Evolutionary conservation across 1,284 basidiomycete genomes (phyloP).

Genomic region (Cutaneotrichosporon sp.): DNA sequence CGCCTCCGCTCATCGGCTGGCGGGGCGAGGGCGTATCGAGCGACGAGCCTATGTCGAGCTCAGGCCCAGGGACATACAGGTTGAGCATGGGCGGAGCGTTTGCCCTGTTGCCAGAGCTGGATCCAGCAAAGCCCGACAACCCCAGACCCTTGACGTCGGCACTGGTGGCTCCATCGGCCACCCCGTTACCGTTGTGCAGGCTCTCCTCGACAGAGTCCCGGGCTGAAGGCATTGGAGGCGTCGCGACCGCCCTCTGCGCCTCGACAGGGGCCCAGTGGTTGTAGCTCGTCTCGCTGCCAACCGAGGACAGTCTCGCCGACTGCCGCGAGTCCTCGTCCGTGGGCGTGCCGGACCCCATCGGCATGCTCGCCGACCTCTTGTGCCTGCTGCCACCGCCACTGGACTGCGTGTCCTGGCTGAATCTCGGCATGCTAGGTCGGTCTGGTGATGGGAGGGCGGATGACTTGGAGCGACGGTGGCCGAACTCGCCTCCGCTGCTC

Average conservation of each 20-base stretch:
- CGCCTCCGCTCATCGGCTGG: neutral
- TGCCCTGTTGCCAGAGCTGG: neutral
- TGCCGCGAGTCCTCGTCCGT: neutral
- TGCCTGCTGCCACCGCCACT: constrained; percentile 24
- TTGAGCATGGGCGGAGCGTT: constrained; percentile 8
- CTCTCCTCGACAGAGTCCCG: neutral
- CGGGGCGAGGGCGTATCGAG: constrained; percentile 1
- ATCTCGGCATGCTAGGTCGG: neutral
- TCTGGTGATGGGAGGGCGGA: constrained; percentile 21
- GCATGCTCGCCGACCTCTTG: constrained; percentile 40
- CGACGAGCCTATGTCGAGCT: constrained; percentile 3
- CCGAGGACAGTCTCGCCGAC: neutral
- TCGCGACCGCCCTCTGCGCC: neutral
- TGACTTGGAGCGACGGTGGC: constrained; percentile 37
- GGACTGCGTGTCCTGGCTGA: neutral
- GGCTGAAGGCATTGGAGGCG: neutral
- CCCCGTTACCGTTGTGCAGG: neutral
- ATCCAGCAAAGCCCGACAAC: neutral
- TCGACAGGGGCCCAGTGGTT: neutral
- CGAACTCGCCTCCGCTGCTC: neutral
- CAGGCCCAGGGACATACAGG: constrained; percentile 9
- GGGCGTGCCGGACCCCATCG: constrained; percentile 23
- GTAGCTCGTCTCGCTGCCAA: constrained; percentile 1
- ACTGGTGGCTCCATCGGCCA: neutral
- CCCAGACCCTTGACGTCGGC: constrained; percentile 1